Evolutionary conservation across 441 rosid species (phyloP).

Genomic region (Croton laevigatus): DNA sequence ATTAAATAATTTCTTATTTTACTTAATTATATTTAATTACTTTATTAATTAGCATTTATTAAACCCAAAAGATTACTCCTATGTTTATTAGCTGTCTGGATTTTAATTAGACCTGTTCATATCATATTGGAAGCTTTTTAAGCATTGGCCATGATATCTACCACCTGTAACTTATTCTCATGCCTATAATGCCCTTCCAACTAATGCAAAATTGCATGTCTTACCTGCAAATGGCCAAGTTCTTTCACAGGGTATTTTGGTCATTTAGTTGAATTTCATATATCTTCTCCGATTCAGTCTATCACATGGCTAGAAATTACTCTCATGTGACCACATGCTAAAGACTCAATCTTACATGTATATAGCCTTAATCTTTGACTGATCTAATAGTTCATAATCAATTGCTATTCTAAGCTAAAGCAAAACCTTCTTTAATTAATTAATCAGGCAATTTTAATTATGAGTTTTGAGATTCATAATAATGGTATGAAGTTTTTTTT

Average conservation of each 20-base stretch:
- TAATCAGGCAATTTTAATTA: no score
- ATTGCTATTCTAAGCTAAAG: not conserved
- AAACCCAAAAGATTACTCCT: constrained; percentile 16
- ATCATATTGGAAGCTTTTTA: constrained; percentile 37
- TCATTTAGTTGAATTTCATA: not conserved
- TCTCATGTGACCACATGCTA: constrained; percentile 54
- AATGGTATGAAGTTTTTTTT: no score
- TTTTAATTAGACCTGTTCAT: constrained; percentile 38
- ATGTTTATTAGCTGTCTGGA: constrained; percentile 43
- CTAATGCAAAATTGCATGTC: not conserved
- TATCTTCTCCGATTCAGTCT: constrained; percentile 27
- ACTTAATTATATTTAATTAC: no score
- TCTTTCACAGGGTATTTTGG: constrained; percentile 24
- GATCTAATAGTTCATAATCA: constrained; percentile 22
- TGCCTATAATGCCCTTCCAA: constrained; percentile 17
- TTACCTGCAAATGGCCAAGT: constrained; percentile 11
- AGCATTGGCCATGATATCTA: constrained; percentile 30
- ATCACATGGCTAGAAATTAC: constrained; percentile 51
- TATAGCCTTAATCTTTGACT: constrained; percentile 26
- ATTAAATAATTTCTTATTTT: no score
- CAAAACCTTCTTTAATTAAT: not conserved
- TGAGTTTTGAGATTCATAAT: no score
- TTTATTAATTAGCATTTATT: constrained; percentile 14
- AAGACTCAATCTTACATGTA: constrained; percentile 22
- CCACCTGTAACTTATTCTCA: constrained; percentile 12